Base-by-base conservation (phyloP, 805 yeast species). In the Ascoidea rubescens region DNA sequence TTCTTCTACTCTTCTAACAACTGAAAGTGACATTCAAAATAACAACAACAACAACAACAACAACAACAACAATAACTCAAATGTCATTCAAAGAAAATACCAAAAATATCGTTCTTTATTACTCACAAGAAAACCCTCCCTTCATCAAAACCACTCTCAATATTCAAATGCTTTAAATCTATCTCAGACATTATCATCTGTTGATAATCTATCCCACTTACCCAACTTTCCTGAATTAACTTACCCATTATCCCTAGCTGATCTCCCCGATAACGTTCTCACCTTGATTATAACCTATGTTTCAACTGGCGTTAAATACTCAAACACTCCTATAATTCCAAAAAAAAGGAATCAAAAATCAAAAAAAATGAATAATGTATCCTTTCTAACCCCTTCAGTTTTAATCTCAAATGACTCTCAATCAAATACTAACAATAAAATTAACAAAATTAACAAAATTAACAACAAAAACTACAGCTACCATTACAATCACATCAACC, bases 41-140 rank as follows among this genome's bases (percentile, higher is more conserved):
- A 37, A 37, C 4, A 37, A 37, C 4, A 37, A 37, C 4, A 37
- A 37, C 4, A 37, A 37, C 4, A 37, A 37, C 4, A 37, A 37
- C 4, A 37, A 48, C 37, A 47, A 6, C 37, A 50, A n/a, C 44
- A 53, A 30, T 42, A 49, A 50, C 14, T 16, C 52, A 6, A 48
- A 46, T 8, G 47, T 48, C 4, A 48, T 51, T 10, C 46, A 55
- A 37, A 52, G 51, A 45, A 51, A 45, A 21, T 53, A 55, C 30
- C 57, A 55, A 45, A 55, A 55, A 33, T 53, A 55, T 50, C 44
- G 57, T 17, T 37, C 52, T 3, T 47, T 53, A 30, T 42, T 54
- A 12, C 51, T 54, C 33, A 28, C 51, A n/a, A 48, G 47, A n/a
- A 52, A 52, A 31, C 47, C 54, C 12, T 31, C 43, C 12, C 46